Base-by-base conservation (phyloP, 78 protist genomes). In the Andalucia godoyi region DNA sequence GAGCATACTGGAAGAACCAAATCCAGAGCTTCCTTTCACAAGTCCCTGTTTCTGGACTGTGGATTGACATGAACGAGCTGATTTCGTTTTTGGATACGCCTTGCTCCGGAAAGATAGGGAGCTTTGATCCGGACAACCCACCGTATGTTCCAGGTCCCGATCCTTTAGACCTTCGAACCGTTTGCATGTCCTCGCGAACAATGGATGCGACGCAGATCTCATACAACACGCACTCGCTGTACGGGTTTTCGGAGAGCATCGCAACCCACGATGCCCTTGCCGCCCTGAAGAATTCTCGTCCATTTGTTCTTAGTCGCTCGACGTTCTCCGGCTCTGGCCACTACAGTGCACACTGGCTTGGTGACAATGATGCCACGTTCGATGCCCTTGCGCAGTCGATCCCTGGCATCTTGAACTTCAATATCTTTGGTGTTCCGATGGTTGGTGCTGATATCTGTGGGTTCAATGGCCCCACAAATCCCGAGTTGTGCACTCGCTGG, bases 361-460 rank as follows among this genome's bases (percentile, higher is more conserved):
- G 57, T 51, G 57, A 51, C 23, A 87, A 83, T 52, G 9, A 66
- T 5, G 25, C 75, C 27, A 57, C 71, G 2, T 88, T 27, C 49
- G 7, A 36, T 1, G 74, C 66, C 17, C 9, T 88, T 60, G 47
- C 50, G 55, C 32, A 39, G 18, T 77, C 86, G 5, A 84, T 88
- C 54, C 68, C 84, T 30, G 91, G 85, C 54, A 66, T 84, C 18
- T n/a, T 88, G 2, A 49, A 74, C 33, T 77, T 83, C 74, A 67
- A 83, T 21, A 49, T 83, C 70, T 88, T 63, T 57, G 86, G 85
- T 42, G 66, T 88, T 1, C 93, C 94, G 18, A 18, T 79, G 27
- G 85, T 84, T 42, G 94, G 94, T 8, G 90, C 94, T 1, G 94
- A 88, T 58, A 84, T 88, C 12, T 81, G 94, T 49, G 94, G 94